Base-by-base conservation (phyloP, 2,329 filamentous ascomycete species). In the Ophiostoma perfectum region DNA sequence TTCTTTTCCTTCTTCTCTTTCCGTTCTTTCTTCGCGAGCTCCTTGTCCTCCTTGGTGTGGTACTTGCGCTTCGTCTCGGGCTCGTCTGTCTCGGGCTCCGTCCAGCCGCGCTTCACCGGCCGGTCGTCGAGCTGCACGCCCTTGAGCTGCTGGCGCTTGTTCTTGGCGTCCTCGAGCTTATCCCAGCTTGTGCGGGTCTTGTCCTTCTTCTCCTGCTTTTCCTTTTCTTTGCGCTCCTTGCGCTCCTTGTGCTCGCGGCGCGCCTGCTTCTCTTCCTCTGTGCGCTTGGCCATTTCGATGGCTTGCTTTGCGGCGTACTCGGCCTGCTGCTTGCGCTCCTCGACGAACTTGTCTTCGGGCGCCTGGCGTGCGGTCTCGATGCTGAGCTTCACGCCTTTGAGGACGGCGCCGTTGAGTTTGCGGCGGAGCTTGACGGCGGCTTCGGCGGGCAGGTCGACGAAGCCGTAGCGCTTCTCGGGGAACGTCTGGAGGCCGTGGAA, bases 401-500 rank as follows among this genome's bases (percentile, higher is more conserved):
- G 80, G 38, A 91, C 90, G 1, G 90, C 86, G 44, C 94, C 94
- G 81, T 97, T 91, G 65, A 98, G 84, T 80, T 95, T 98, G 80
- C 90, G 94, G 80, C 89, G 92, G 67, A 98, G 79, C 78, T 93
- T 96, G n/a, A 94, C 90, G 9, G 94, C 95, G 72, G 96, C 93
- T 78, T 87, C 86, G 3, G 77, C 79, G 0, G 93, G 93, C 49
- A 99, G 80, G 64, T 96, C 93, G 70, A 98, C 82, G 79, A 91
- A 99, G 68, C 94, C 95, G 86, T 92, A 99, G 67, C 86, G 89
- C 76, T 87, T 90, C 72, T 99, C 95, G 14, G 94, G 94, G 72
- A 96, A 97, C 0, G 93, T 93, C 75, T 92, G 86, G 72, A 97
- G 80, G 5, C 83, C 82, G 78, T 98, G 94, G 79, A 90, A 97